Base-by-base conservation (phyloP, 2,329 filamentous ascomycete genomes). In the Penicillium sclerotigenum region DNA sequence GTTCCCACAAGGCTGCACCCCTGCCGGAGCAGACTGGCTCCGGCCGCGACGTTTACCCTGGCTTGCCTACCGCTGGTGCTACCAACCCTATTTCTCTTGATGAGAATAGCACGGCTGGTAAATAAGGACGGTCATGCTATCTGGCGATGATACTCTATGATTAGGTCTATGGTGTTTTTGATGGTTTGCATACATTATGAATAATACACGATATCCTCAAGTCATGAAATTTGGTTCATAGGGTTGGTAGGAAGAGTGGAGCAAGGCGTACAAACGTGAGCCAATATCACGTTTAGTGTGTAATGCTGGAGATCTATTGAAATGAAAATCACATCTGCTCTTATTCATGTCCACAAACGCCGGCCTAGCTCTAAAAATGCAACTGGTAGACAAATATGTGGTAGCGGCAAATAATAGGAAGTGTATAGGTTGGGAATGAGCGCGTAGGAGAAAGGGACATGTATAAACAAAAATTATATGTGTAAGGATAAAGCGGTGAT, bases 21-120 rank as follows among this genome's bases (percentile, higher is more conserved):
- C 61, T 76, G 53, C 74, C 74, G 24, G 71, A 74, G 37, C 64
- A 65, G 43, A 68, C 68, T 33, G 68, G 62, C 18, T 65, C 61
- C n/a, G 52, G 67, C 24, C 63, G 67, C 26, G 57, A 69, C 7
- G 59, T 65, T 33, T 60, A 54, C 63, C 68, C 67, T 40, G 68
- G 67, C 5, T 53, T 55, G 6, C 66, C 65, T 13, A 65, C 59
- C 36, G 49, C 63, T 14, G 71, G 73, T 6, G 71, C 71, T 1
- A 67, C 73, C 36, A 70, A 73, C 26, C 71, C 73, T 22, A 69
- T 71, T 51, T 62, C 65, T 0, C 45, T 71, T 14, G 73, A 73
- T 8, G 65, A 73, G 56, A 59, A 70, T 5, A 75, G 74, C 5
- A 43, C 37, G 11, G 38, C 18, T 24, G 37, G 48, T 1, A 43